Percentiles rank a stretch among this genome's conserved stretches.
These are phyloP conservation scores for Solanum verrucosum DNA, from an alignment of 257 asterid genomes.

Conservation along the genomic window DNA sequence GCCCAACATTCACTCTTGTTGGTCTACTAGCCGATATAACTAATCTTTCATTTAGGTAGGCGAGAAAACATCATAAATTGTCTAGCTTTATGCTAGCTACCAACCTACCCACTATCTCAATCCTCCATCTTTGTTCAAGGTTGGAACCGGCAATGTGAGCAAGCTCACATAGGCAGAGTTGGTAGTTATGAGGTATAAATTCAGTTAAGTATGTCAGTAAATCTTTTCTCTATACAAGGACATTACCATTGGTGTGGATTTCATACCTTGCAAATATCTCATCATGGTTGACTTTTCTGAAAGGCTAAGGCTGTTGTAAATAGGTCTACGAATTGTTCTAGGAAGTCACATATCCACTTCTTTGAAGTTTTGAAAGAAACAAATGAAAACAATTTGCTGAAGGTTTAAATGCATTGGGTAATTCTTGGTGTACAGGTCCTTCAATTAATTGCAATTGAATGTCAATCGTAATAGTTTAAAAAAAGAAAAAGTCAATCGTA, in stretches of 20 bases:
- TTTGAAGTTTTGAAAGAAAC: not conserved
- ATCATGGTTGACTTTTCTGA: not conserved
- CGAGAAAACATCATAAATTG: not conserved
- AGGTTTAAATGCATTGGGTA: not conserved
- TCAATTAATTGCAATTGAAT: not conserved
- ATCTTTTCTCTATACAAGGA: not conserved
- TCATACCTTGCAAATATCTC: not conserved
- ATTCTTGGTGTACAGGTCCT: not conserved
- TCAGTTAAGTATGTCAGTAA: not conserved
- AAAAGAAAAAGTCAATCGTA: not conserved
- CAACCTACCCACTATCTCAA: not conserved
- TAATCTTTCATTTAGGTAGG: not conserved
- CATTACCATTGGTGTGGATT: not conserved
- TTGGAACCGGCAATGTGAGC: not conserved
- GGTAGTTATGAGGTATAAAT: not conserved
- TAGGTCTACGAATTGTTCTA: not conserved
- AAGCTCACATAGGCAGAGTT: not conserved
- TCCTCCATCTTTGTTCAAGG: not conserved
- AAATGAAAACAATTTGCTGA: not conserved
- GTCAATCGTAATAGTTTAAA: not conserved
- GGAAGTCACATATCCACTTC: not conserved
- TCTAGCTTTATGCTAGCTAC: not conserved
- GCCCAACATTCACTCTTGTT: not conserved
- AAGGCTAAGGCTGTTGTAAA: not conserved
- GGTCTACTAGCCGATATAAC: not conserved